A percentile compares a stretch with the other conserved stretches of the same genome.
Evolutionary conservation across 2,329 filamentous ascomycete genomes (phyloP).

Genomic region (Phyllosticta citribraziliensis): DNA sequence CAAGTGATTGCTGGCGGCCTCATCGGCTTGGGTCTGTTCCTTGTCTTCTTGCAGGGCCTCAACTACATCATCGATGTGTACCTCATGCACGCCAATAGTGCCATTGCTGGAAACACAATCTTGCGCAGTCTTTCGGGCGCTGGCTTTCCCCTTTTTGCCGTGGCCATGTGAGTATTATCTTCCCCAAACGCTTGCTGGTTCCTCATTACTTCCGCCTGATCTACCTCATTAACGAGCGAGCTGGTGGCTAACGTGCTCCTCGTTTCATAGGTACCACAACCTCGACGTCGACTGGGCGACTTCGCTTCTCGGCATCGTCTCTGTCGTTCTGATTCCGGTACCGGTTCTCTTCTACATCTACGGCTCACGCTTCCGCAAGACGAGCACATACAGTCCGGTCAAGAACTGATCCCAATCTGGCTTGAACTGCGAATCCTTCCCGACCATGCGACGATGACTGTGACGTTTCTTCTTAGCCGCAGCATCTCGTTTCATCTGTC

Average conservation of each 20-base stretch:
- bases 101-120: constrained; percentile 18
- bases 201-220: background rate
- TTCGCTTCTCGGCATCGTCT: constrained; percentile 24
- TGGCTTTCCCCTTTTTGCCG: constrained; percentile 16
- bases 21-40: constrained; percentile 35
- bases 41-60: constrained; percentile 36
- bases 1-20: constrained; percentile 33
- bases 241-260: background rate
- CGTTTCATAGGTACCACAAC: constrained; percentile 19
- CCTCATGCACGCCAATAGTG: constrained; percentile 24
- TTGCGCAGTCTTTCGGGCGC: constrained; percentile 15
- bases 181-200: background rate
- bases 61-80: constrained; percentile 40
- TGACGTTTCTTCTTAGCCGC: background rate
- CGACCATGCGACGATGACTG: background rate
- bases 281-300: constrained; percentile 27
- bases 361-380: constrained; percentile 21
- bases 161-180: constrained; percentile 12
- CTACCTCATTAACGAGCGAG: background rate
- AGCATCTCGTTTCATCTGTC: background rate
- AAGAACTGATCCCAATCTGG: background rate
- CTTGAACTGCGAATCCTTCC: background rate
- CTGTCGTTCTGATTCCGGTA: constrained; percentile 23
- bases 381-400: constrained; percentile 6
- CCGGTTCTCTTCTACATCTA: constrained; percentile 27